Evolutionary conservation across 208 protist species (phyloP).

Genomic region (Crithidia sp.): DNA sequence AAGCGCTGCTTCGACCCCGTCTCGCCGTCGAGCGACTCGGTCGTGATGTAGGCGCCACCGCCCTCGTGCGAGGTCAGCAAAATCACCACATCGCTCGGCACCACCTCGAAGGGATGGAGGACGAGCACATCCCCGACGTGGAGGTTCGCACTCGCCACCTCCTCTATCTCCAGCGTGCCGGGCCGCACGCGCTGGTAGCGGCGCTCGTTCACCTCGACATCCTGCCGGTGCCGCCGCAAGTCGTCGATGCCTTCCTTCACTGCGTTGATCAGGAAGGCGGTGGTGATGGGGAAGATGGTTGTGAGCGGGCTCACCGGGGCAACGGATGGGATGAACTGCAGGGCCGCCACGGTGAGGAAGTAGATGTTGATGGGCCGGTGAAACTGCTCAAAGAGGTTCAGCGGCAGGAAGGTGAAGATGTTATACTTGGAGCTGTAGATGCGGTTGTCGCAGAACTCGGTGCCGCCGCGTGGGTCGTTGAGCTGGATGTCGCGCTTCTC

Average conservation of each 20-base stretch:
- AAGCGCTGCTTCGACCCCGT: slow-evolving; percentile 79
- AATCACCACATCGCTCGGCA: slow-evolving; percentile 91
- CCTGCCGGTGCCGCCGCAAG: slow-evolving; percentile 65
- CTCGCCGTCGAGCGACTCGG: slow-evolving; percentile 93
- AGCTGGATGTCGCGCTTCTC: slow-evolving; percentile 45
- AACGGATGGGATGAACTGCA: slow-evolving; percentile 88
- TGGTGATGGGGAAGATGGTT: slow-evolving; percentile 87
- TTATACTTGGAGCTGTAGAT: slow-evolving; percentile 95
- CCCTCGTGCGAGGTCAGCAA: slow-evolving; percentile 74
- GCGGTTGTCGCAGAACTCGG: slow-evolving; percentile 71
- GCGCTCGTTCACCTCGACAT: slow-evolving; percentile 66
- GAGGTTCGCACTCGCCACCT: slow-evolving; percentile 63
- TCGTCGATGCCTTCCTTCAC: slow-evolving; percentile 95
- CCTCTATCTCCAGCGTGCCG: slow-evolving; percentile 38
- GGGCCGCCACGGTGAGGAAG: slow-evolving; percentile 90
- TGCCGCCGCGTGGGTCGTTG: slow-evolving; percentile 24
- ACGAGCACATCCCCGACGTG: slow-evolving; percentile 82
- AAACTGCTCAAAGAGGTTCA: slow-evolving; percentile 97
- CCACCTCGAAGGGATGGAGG: slow-evolving; percentile 66
- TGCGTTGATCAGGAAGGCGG: slow-evolving; percentile 91
- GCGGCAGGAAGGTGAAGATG: slow-evolving; percentile 93
- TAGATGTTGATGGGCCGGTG: slow-evolving; percentile 95
- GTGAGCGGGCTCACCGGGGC: slow-evolving; percentile 91
- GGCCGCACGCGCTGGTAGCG: slow-evolving; percentile 54
- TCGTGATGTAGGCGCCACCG: slow-evolving; percentile 81